Percentiles rank a stretch among this genome's conserved stretches.
These are phyloP conservation scores for Exserohilum turcica DNA, from an alignment of 2,329 filamentous ascomycete genomes.

Conservation along the genomic window DNA sequence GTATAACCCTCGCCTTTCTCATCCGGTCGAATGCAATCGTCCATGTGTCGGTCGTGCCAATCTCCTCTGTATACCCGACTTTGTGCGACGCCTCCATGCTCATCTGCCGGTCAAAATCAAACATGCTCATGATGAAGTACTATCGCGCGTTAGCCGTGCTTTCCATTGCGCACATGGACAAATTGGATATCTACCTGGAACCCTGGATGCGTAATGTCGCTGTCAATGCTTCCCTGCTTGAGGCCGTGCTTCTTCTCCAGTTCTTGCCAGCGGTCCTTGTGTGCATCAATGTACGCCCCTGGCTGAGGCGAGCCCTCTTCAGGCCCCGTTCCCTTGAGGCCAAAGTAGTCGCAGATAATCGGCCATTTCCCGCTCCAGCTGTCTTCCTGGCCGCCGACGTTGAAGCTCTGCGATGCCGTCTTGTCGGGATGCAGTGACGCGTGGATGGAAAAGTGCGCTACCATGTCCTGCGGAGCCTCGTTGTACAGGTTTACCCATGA, in stretches of 20 bases:
- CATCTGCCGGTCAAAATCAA: slow-evolving; percentile 57
- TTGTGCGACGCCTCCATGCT: slow-evolving; percentile 49
- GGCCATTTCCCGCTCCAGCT: slow-evolving; percentile 55
- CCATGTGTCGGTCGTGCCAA: slow-evolving; percentile 50
- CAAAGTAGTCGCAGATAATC: slow-evolving; percentile 54
- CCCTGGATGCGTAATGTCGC: slow-evolving; percentile 48
- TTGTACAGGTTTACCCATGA: slow-evolving; percentile 49
- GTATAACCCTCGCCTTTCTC: slow-evolving; percentile 50
- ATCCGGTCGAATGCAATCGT: slow-evolving; percentile 52
- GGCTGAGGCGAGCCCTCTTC: slow-evolving; percentile 36
- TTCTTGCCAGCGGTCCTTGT: slow-evolving; percentile 36
- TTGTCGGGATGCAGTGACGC: slow-evolving; percentile 50
- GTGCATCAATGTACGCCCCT: slow-evolving; percentile 34
- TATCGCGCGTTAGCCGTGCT: slow-evolving; percentile 13
- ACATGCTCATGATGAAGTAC: slow-evolving; percentile 45
- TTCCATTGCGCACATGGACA: background rate
- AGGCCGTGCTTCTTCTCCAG: slow-evolving; percentile 35
- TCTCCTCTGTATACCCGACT: slow-evolving; percentile 48
- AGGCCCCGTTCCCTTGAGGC: slow-evolving; percentile 49
- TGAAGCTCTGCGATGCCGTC: slow-evolving; percentile 49
- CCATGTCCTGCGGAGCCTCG: slow-evolving; percentile 51
- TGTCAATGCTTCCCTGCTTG: slow-evolving; percentile 51
- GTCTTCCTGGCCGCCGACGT: slow-evolving; percentile 49
- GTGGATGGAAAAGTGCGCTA: slow-evolving; percentile 51
- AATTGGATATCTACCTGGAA: slow-evolving; percentile 31